phyloP scores from a whole-genome alignment of 106 monocot species.

The Xerophyta viscosa region DNA sequence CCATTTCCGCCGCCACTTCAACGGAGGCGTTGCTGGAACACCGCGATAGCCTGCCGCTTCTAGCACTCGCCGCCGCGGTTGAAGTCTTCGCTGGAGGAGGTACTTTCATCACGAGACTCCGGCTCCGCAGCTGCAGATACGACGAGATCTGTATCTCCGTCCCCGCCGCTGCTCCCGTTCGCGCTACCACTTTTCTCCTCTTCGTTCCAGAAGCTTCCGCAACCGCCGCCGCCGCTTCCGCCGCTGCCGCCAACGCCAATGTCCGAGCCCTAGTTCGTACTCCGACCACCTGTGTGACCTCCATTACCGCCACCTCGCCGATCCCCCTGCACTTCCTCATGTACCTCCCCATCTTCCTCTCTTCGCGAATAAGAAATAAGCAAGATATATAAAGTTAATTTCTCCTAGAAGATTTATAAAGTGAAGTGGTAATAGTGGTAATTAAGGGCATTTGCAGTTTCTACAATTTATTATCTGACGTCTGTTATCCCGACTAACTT shows the following conservation, averaged over 20 bases:
- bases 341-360: slow-evolving; percentile 10
- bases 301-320: slow-evolving; percentile 5
- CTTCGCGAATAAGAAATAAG: no score
- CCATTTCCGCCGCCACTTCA: neutral
- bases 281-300: slow-evolving; percentile 6
- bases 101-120: slow-evolving; percentile 1
- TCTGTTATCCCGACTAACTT: no score
- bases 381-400: no score
- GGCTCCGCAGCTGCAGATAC: slow-evolving; percentile 10
- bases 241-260: slow-evolving; percentile 4
- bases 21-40: slow-evolving; percentile 26
- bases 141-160: slow-evolving; percentile 5
- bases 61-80: neutral
- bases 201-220: neutral
- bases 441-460: no score
- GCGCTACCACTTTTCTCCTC: neutral
- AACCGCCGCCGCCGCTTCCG: slow-evolving; percentile 2
- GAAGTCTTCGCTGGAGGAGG: no score
- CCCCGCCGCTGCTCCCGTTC: neutral
- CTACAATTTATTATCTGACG: no score
- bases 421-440: no score
- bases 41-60: slow-evolving; percentile 5
- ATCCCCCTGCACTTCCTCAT: slow-evolving; percentile 1
- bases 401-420: no score
- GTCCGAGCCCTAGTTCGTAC: slow-evolving; percentile 16